A percentile compares a stretch with the other conserved stretches of the same genome.
Evolutionary conservation across 352 stramenopile genomes (phyloP).

Genomic region (Pythium vanterpoolii): DNA sequence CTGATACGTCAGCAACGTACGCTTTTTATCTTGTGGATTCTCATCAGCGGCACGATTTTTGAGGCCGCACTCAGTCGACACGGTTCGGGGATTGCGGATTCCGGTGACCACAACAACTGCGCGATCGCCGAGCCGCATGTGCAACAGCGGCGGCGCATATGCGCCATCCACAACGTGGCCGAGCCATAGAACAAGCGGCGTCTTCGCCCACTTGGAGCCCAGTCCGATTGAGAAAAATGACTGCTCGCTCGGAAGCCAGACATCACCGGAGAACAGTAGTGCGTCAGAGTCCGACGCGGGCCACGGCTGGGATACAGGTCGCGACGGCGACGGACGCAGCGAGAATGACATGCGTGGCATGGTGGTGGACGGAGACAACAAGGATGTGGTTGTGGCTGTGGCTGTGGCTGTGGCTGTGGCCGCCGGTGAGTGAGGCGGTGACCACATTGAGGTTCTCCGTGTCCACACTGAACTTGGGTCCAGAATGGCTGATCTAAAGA

Average conservation of each 20-base stretch:
- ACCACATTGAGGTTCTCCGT: not conserved
- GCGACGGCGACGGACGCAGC: not conserved
- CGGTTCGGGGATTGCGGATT: not conserved
- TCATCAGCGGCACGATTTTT: not conserved
- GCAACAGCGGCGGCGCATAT: constrained; percentile 7
- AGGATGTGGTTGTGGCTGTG: not conserved
- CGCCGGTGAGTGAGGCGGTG: not conserved
- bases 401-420: not conserved
- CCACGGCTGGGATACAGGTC: not conserved
- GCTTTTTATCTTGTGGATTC: not conserved
- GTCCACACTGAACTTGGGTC: constrained; percentile 2
- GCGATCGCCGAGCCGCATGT: constrained; percentile 11
- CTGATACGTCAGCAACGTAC: constrained; percentile 3
- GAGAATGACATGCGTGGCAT: constrained; percentile 16
- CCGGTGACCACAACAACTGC: constrained; percentile 10
- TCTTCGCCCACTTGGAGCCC: constrained; percentile 12
- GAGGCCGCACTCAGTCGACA: not conserved
- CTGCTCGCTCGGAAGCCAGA: constrained; percentile 10
- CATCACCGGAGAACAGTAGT: constrained; percentile 9
- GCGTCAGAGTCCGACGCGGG: not conserved
- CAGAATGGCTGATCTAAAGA: constrained; percentile 8
- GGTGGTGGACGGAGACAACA: not conserved
- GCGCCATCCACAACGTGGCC: constrained; percentile 8
- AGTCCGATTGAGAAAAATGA: constrained; percentile 17
- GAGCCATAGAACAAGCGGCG: not conserved